Base-by-base conservation (phyloP, 139 green algal genomes). In the Chlamydomonas urium region DNA sequence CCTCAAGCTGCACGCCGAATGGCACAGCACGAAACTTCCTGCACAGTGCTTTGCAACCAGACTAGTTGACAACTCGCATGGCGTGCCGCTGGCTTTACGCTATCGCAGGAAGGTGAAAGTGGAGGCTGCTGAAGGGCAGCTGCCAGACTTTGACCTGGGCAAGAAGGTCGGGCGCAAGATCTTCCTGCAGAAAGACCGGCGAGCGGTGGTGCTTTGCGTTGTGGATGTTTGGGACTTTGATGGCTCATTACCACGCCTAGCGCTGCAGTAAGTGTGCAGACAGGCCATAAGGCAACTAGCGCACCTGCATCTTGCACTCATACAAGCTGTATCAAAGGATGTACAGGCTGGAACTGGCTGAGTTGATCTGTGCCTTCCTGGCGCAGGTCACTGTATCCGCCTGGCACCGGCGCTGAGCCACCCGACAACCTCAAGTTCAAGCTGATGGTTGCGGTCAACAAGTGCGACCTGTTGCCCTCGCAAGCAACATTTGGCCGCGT, bases 161-260 rank as follows among this genome's bases (percentile, higher is more conserved):
- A 80, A 77, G 69, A 85, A 84, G 61, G 69, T 96, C 19, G 90
- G 90, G 17, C 75, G 72, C 23, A 93, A 90, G 79, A 94, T 97
- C 42, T 72, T 63, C 37, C 69, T 90, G 62, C 85, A 93, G 48
- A 90, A 90, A 71, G 90, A 94, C 74, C 71, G 90, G 19, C 75
- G 86, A 47, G 83, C 86, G 0, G 86, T 98, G 31, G 84, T 99
- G 71, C 73, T 97, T 50, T 78, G 85, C 45, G 91, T 99, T 56
- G 91, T 98, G 60, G 93, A 98, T 72, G 53, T 91, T 0, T 83
- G 83, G 14, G 93, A 98, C 82, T 97, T 98, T 86, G 95, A 99
- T 77, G 95, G 93, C 24, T 97, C 89, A n/a, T 86, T 99, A 60
- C 95, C 95, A 0, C 65, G 82, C 2, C 48, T 42, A 23, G 83